Percentiles rank a stretch among this genome's conserved stretches.
Conservation (phyloP, 2,329 filamentous ascomycete genomes). For the Truncatella angustata region DNA sequence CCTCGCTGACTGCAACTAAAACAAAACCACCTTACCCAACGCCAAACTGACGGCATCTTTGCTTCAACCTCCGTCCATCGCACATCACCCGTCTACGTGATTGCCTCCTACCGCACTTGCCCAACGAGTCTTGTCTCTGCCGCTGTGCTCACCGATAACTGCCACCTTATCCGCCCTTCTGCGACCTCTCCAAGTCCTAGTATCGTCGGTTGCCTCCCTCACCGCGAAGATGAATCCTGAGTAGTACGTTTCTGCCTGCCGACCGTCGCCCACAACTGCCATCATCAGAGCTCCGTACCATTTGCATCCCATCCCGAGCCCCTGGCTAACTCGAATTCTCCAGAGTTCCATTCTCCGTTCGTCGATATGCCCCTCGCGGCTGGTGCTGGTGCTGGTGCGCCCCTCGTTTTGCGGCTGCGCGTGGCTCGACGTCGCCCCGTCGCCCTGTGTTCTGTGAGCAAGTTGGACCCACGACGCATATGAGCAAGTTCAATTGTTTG, state of each 20-base stretch:
- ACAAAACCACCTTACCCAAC: too few species aligned
- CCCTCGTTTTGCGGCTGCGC: slow-evolving; percentile 1
- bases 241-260: slow-evolving; percentile 66
- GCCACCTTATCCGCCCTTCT: neutral
- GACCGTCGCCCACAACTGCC: neutral
- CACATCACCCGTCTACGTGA: neutral
- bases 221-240: slow-evolving; percentile 80
- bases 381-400: neutral
- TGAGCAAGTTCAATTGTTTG: neutral
- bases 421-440: slow-evolving; percentile 2
- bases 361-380: slow-evolving; percentile 4
- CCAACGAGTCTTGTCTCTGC: neutral
- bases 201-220: slow-evolving; percentile 12
- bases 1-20: too few species aligned
- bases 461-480: neutral
- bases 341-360: neutral
- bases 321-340: neutral
- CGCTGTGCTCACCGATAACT: neutral
- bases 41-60: slow-evolving; percentile 7
- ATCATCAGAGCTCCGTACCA: neutral
- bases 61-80: neutral
- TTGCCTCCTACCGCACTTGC: neutral
- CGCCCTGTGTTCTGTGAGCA: neutral
- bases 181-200: slow-evolving; percentile 8
- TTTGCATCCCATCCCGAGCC: neutral